Evolutionary conservation across 257 asterid genomes (phyloP), one percentile per base, ranked within the genome.

Genomic region (Prunella vulgaris): DNA sequence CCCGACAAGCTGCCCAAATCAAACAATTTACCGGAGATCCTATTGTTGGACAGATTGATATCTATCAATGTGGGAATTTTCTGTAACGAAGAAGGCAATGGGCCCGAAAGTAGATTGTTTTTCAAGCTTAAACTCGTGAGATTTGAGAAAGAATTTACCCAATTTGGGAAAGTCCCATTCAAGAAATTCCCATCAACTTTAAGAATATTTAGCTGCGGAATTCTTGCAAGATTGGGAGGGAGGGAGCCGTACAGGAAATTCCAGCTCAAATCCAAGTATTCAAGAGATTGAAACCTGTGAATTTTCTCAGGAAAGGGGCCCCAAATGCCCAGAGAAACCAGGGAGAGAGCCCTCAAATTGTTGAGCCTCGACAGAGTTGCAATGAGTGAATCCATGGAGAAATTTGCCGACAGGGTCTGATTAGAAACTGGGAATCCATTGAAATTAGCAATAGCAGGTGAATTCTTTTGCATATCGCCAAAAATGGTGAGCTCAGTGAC

Each of bases 251-350:
- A 79, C 10, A 88, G 64, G 32, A 61, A 86, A 51, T 88, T 86
- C 77, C 90, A 86, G 53, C 96, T 86, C 82, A 88, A 76, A 79
- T 88, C 90, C 72, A 88, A 61, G 70, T 68, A 35, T 21, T 81
- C 76, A 25, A 88, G 85, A 1, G 78, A 79, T 14, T 76, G 80
- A 38, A 88, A 62, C 74, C 96, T 69, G 69, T 81, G 85, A 35
- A 88, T 83, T 76, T 81, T 81, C 12, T 57, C 84, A 8, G 90
- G 93, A 10, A 88, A 37, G 10, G 84, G 78, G 13, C 93, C 95
- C 96, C 93, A 86, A 7, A 88, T 76, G 35, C 96, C 96, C 21
- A 88, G 67, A 3, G 93, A 86, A 18, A 88, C 86, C 15, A 88
- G 46, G 60, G 74, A 76, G 9, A 88, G 78, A 14, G 65, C 65